Conservation (phyloP, 2,329 filamentous ascomycete species). For the Dactylellina sp. region DNA sequence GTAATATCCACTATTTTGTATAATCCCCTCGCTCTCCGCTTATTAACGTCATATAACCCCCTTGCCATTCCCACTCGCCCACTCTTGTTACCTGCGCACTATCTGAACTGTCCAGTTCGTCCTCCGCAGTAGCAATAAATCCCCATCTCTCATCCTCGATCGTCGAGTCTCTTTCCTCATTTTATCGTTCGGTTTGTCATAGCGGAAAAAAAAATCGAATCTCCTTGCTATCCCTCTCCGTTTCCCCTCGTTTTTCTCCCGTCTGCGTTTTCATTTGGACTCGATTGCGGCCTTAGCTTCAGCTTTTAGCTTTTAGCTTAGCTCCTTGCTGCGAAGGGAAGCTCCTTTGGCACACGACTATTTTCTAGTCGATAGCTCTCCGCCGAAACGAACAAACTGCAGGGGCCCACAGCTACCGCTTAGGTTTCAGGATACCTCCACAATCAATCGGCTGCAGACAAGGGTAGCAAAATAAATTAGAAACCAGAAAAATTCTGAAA, state of each 20-base stretch:
- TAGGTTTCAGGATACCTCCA: constrained; percentile 45
- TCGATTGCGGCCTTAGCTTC: constrained; percentile 12
- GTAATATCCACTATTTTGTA: constrained; percentile 1
- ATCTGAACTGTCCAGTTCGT: constrained; percentile 41
- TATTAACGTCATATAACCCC: constrained; percentile 29
- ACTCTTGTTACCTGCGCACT: constrained; percentile 29
- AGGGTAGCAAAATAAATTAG: neutral
- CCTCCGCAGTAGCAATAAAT: constrained; percentile 29
- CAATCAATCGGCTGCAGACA: neutral
- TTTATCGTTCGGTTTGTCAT: too few relatives aligned
- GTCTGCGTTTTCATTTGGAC: too few relatives aligned
- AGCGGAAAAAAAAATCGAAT: constrained; percentile 24
- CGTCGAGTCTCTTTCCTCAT: constrained; percentile 44
- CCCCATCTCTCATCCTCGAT: constrained; percentile 25
- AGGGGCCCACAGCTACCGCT: constrained; percentile 5
- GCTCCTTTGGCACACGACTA: constrained; percentile 25
- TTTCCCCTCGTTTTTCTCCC: constrained; percentile 11
- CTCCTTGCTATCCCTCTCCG: constrained; percentile 16
- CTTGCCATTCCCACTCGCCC: constrained; percentile 10
- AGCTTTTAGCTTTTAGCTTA: neutral
- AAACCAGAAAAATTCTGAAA: neutral
- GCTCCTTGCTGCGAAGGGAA: constrained; percentile 40
- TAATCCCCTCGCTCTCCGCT: constrained; percentile 21
- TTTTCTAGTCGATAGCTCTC: constrained; percentile 21
- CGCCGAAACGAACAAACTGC: constrained; percentile 20